These are phyloP conservation scores for Fraxinus ornus DNA, from an alignment of 305 asterid species.

Conservation along the genomic window DNA sequence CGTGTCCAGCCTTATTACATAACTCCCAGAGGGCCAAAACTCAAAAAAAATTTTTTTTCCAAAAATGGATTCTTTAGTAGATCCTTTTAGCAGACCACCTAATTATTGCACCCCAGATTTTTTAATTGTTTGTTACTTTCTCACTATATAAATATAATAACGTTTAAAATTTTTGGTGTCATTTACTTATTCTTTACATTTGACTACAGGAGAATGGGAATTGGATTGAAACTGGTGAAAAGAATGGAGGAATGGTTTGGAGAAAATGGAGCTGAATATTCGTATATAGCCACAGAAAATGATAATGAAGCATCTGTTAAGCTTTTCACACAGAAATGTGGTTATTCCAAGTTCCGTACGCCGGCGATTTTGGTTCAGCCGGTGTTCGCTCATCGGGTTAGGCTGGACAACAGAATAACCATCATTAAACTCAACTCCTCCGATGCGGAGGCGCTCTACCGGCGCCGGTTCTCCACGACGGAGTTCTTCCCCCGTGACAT, in stretches of 20 bases:
- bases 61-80: constrained; percentile 21
- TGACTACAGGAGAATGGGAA: constrained; percentile 70
- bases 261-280: constrained; percentile 78
- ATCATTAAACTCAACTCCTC: constrained; percentile 45
- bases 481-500: constrained; percentile 90
- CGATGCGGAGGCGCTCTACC: constrained; percentile 72
- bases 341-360: constrained; percentile 78
- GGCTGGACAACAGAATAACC: constrained; percentile 31
- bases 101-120: constrained; percentile 16
- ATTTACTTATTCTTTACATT: not conserved
- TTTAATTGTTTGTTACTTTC: not conserved
- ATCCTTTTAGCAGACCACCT: not conserved
- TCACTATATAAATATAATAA: not conserved
- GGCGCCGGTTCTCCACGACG: constrained; percentile 55
- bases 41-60: not conserved
- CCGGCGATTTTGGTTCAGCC: constrained; percentile 78
- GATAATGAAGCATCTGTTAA: constrained; percentile 73
- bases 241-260: constrained; percentile 67
- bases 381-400: constrained; percentile 68
- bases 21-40: not conserved
- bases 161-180: not conserved
- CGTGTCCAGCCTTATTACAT: not conserved
- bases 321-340: constrained; percentile 77
- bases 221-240: constrained; percentile 64
- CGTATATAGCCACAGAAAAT: constrained; percentile 84